Evolutionary conservation across 2,329 filamentous ascomycete genomes (phyloP).

Genomic region (Paraconiothyrium sp.): DNA sequence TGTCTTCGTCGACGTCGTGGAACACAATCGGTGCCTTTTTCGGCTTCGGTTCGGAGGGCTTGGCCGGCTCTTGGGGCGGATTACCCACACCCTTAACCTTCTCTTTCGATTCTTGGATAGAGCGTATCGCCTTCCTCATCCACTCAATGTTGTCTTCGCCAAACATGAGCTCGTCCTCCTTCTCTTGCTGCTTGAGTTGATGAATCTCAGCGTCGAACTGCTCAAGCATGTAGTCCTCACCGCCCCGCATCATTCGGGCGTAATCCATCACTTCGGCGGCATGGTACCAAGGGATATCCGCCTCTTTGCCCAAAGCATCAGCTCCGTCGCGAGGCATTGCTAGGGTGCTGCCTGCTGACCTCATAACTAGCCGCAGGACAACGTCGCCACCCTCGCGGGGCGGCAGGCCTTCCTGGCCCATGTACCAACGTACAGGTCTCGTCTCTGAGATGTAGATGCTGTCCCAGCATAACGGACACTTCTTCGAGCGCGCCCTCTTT

Average conservation of each 20-base stretch:
- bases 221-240: constrained; percentile 82
- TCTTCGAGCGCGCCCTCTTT: constrained; percentile 84
- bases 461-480: constrained; percentile 96
- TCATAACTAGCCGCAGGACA: constrained; percentile 84
- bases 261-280: constrained; percentile 95
- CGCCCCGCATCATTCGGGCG: constrained; percentile 93
- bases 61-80: constrained; percentile 63
- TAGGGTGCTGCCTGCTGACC: constrained; percentile 81
- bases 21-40: constrained; percentile 61
- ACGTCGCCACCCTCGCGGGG: constrained; percentile 89
- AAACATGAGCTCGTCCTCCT: constrained; percentile 91
- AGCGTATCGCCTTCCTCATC: constrained; percentile 82
- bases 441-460: constrained; percentile 91
- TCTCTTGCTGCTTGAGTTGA: constrained; percentile 78
- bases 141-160: constrained; percentile 87
- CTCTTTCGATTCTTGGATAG: constrained; percentile 79
- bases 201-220: constrained; percentile 84
- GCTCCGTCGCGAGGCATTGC: constrained; percentile 86
- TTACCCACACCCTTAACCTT: constrained; percentile 75
- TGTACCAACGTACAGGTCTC: constrained; percentile 88
- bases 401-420: constrained; percentile 82
- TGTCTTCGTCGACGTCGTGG: constrained; percentile 56
- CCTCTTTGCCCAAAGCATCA: constrained; percentile 72
- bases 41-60: constrained; percentile 60
- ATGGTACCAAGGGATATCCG: constrained; percentile 94